Percentiles rank a stretch among this genome's conserved stretches.
These are phyloP conservation scores for Aspergillus sp. DNA, from an alignment of 2,329 filamentous ascomycete genomes.

Conservation along the genomic window DNA sequence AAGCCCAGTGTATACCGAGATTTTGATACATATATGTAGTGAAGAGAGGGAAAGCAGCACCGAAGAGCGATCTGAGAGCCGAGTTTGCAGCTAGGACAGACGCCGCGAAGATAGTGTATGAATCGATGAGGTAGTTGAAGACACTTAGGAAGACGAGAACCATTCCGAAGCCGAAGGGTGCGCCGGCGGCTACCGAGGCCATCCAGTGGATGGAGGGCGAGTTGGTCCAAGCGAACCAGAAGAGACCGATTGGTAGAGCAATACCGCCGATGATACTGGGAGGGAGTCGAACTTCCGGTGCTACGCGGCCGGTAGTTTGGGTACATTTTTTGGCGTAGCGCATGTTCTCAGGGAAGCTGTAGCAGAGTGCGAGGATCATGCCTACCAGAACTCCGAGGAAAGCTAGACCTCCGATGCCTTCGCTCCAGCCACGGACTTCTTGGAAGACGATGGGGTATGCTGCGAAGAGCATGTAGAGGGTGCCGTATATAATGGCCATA, in stretches of 20 bases:
- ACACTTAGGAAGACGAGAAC: conserved; percentile 35
- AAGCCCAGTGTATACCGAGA: conserved; percentile 45
- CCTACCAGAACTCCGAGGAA: conserved; percentile 44
- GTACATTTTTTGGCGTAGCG: conserved; percentile 22
- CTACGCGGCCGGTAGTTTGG: conserved; percentile 20
- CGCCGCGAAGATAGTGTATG: conserved; percentile 37
- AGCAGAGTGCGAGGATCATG: conserved; percentile 31
- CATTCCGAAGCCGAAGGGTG: conserved; percentile 37
- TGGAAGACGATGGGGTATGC: conserved; percentile 45
- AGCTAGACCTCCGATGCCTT: conserved; percentile 43
- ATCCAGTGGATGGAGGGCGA: conserved; percentile 38
- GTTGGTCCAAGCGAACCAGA: conserved; percentile 59
- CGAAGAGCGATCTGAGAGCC: conserved; percentile 40
- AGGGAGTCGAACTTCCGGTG: conserved; percentile 53
- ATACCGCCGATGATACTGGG: conserved; percentile 45
- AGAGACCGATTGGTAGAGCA: conserved; percentile 50
- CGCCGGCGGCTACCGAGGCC: conserved; percentile 29
- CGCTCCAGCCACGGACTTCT: conserved; percentile 38
- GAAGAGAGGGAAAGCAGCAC: conserved; percentile 43
- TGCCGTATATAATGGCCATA: conserved; percentile 20
- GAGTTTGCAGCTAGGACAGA: conserved; percentile 39
- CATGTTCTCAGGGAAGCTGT: conserved; percentile 32
- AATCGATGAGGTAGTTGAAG: conserved; percentile 40
- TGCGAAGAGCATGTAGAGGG: conserved; percentile 44
- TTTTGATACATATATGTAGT: conserved; percentile 40